phyloP scores from a whole-genome alignment of 1,284 basidiomycete genomes.

The Trichosporon sp. region DNA sequence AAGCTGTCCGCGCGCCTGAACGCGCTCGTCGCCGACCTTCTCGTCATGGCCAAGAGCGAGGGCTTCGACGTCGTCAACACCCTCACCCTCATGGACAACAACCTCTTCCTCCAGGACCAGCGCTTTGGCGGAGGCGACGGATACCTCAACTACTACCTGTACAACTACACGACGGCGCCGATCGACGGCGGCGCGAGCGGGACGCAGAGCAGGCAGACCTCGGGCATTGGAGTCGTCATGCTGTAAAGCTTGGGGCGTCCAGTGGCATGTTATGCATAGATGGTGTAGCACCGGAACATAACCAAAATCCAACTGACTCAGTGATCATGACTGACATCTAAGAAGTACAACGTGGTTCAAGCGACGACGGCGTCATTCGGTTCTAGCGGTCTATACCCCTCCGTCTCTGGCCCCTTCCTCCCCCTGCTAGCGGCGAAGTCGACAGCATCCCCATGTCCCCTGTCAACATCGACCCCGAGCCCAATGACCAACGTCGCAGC shows the following conservation, averaged over 20 bases:
- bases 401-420: no score
- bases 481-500: background rate
- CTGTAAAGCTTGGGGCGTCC: conserved; percentile 34
- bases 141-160: conserved; percentile 75
- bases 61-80: conserved; percentile 97
- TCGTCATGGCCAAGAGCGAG: conserved; percentile 76
- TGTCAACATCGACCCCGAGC: background rate
- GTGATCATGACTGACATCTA: no score
- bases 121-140: conserved; percentile 92
- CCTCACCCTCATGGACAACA: conserved; percentile 92
- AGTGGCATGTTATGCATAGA: background rate
- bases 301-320: no score
- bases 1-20: conserved; percentile 71
- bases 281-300: background rate
- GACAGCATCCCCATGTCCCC: background rate
- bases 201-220: conserved; percentile 43
- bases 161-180: conserved; percentile 84
- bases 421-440: background rate
- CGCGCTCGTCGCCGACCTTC: conserved; percentile 72
- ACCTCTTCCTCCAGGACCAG: conserved; percentile 75
- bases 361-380: no score
- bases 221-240: conserved; percentile 57
- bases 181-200: conserved; percentile 64
- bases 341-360: no score
- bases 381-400: no score